Percentiles rank a stretch among this genome's conserved stretches.
Evolutionary conservation across 306 rosid genomes (phyloP).

Genomic region (Notholithocarpus densiflorus): DNA sequence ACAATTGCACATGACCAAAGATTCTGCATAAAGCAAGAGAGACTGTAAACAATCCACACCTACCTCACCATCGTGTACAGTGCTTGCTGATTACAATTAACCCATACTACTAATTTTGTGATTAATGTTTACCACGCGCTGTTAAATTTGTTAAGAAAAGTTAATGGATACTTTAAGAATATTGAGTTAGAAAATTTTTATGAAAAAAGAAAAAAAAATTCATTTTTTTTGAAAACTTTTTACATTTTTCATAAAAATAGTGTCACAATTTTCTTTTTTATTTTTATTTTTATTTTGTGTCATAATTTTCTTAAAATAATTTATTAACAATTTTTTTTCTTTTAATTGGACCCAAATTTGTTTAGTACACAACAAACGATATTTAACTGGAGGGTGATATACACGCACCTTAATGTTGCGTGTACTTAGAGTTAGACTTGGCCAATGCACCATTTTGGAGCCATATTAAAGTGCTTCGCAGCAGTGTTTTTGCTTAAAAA

Average conservation of each 20-base stretch:
- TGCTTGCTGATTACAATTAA: neutral
- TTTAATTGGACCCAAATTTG: neutral
- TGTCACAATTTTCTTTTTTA: too few relatives aligned
- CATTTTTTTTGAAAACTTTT: too few relatives aligned
- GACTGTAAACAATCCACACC: neutral
- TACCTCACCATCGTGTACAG: neutral
- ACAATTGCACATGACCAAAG: conserved; percentile 11
- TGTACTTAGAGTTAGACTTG: neutral
- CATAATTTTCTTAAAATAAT: too few relatives aligned
- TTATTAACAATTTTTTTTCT: too few relatives aligned
- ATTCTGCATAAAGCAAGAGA: neutral
- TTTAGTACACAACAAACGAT: neutral
- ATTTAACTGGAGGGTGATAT: neutral
- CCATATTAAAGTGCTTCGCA: neutral
- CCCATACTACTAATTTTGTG: neutral
- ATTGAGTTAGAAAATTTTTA: too few relatives aligned
- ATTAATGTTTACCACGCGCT: neutral
- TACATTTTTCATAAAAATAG: too few relatives aligned
- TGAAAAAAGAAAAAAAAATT: too few relatives aligned
- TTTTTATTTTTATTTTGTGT: too few relatives aligned
- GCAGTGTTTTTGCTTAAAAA: neutral
- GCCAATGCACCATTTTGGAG: neutral
- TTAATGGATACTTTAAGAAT: too few relatives aligned
- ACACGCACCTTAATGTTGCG: neutral
- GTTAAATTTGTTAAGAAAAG: neutral